phyloP scores from a whole-genome alignment of 345 rosid species.

The Carallia brachiata region DNA sequence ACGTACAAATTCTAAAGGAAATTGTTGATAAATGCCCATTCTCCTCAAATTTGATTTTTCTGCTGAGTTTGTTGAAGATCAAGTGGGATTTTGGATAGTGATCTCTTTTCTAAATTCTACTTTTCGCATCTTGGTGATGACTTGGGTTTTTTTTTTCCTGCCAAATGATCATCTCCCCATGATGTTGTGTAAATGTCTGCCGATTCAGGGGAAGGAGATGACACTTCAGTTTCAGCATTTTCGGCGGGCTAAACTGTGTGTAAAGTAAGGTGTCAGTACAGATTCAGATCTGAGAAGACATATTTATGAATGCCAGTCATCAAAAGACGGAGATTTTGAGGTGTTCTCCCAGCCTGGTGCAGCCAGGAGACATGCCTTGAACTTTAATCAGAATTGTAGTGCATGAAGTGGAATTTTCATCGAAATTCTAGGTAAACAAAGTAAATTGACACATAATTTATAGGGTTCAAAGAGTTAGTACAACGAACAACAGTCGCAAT shows the following conservation, averaged over 20 bases:
- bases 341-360: constrained; percentile 27
- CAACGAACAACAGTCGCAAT: neutral
- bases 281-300: constrained; percentile 58
- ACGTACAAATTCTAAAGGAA: constrained; percentile 46
- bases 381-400: too few relatives aligned
- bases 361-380: neutral
- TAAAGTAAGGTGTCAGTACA: constrained; percentile 74
- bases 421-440: neutral
- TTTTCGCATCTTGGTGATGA: neutral
- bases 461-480: neutral
- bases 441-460: neutral
- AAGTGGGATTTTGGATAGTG: neutral
- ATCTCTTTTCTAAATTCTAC: too few relatives aligned
- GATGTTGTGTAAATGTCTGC: neutral
- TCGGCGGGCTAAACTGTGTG: constrained; percentile 44
- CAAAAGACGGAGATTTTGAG: constrained; percentile 48
- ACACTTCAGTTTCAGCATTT: constrained; percentile 59
- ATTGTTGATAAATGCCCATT: constrained; percentile 69
- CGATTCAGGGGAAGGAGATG: constrained; percentile 80
- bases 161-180: neutral
- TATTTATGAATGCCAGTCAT: constrained; percentile 24
- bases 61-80: constrained; percentile 74
- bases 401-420: too few relatives aligned
- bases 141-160: neutral
- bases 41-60: constrained; percentile 35